Percentiles rank a stretch among this genome's conserved stretches.
Conservation (phyloP, 306 rosid genomes). For the Glycyrrhiza uralensis region DNA sequence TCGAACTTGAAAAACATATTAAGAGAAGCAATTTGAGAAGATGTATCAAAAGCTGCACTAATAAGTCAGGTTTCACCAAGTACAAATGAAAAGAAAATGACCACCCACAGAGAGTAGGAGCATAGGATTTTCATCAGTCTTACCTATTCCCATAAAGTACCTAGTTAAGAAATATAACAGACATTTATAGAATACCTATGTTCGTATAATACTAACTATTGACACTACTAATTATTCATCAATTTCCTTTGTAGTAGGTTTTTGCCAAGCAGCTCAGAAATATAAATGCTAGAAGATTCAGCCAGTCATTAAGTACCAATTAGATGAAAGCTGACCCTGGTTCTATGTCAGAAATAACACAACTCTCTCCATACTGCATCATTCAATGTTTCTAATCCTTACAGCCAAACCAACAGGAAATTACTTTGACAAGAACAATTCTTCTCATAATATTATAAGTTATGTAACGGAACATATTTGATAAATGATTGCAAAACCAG, state of each 20-base stretch:
- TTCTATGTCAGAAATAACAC: neutral
- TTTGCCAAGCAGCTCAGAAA: constrained; percentile 9
- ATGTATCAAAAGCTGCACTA: neutral
- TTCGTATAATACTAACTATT: neutral
- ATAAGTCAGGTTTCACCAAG: neutral
- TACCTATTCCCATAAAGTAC: neutral
- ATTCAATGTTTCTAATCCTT: neutral
- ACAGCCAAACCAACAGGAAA: neutral
- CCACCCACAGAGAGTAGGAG: neutral
- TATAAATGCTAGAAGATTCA: constrained; percentile 6
- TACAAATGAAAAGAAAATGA: constrained; percentile 6
- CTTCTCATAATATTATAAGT: neutral
- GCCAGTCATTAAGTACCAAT: neutral
- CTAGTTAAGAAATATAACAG: neutral
- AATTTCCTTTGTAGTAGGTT: constrained; percentile 2
- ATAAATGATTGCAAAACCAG: neutral
- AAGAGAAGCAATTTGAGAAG: neutral
- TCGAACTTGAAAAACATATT: neutral
- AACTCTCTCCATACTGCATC: neutral
- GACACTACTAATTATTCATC: neutral
- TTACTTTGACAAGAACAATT: neutral
- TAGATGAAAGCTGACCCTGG: neutral
- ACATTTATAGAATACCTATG: neutral
- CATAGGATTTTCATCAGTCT: neutral
- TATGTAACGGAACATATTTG: neutral